phyloP scores from a whole-genome alignment of 768 basidiomycete species.

The Auriscalpium orientale region DNA sequence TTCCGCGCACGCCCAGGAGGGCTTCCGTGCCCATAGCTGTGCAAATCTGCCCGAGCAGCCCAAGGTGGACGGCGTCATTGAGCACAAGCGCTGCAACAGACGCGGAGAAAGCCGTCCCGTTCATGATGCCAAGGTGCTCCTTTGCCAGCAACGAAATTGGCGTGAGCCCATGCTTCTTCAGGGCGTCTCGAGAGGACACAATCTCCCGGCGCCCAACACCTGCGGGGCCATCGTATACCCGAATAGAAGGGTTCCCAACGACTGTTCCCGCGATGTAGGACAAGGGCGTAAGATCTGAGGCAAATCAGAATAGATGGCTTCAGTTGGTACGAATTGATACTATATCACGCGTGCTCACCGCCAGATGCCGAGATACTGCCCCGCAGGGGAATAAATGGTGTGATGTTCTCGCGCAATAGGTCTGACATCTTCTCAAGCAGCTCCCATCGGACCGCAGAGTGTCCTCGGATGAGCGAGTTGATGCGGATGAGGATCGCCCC shows the following conservation, averaged over 20 bases:
- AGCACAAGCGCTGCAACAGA: slow-evolving; percentile 71
- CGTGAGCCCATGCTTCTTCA: slow-evolving; percentile 49
- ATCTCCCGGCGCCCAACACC: slow-evolving; percentile 43
- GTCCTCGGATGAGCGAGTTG: slow-evolving; percentile 84
- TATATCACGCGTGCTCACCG: slow-evolving; percentile 34
- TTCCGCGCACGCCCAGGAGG: slow-evolving; percentile 61
- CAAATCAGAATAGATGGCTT: too few relatives aligned
- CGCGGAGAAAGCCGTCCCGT: slow-evolving; percentile 82
- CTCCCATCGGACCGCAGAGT: slow-evolving; percentile 78
- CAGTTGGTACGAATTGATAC: too few relatives aligned
- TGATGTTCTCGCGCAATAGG: slow-evolving; percentile 65
- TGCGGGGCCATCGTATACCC: slow-evolving; percentile 52
- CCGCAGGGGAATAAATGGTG: slow-evolving; percentile 76
- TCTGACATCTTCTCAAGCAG: slow-evolving; percentile 73
- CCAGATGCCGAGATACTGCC: slow-evolving; percentile 82
- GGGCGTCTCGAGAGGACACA: slow-evolving; percentile 47
- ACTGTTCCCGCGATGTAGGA: slow-evolving; percentile 52
- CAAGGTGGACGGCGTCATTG: slow-evolving; percentile 62
- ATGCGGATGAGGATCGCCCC: slow-evolving; percentile 82
- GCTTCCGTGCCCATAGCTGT: slow-evolving; percentile 86
- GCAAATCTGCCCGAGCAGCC: slow-evolving; percentile 58
- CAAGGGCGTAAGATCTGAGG: slow-evolving; percentile 13
- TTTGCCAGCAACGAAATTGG: slow-evolving; percentile 66
- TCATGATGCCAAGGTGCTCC: slow-evolving; percentile 74
- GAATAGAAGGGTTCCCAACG: slow-evolving; percentile 73